These are phyloP conservation scores for Alternaria triticina DNA, from an alignment of 2,329 filamentous ascomycete genomes.

Conservation along the genomic window DNA sequence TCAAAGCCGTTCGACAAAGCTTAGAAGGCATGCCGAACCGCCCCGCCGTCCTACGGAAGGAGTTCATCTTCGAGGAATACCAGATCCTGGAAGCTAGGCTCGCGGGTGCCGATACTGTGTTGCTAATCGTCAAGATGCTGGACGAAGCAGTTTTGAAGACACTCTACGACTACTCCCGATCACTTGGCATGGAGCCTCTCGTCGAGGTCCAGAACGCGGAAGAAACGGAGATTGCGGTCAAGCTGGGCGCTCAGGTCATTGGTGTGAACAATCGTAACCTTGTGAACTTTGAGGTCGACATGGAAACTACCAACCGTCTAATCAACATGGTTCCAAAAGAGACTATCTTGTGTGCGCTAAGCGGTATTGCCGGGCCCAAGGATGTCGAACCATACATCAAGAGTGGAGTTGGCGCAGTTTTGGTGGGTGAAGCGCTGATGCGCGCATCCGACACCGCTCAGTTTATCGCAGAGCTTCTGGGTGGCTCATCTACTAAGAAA, in stretches of 20 bases:
- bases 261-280: constrained; percentile 98
- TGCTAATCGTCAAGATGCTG: constrained; percentile 98
- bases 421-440: constrained; percentile 97
- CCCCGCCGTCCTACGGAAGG: constrained; percentile 90
- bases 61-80: constrained; percentile 98
- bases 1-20: constrained; percentile 84
- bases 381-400: constrained; percentile 88
- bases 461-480: constrained; percentile 86
- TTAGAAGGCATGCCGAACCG: constrained; percentile 91
- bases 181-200: constrained; percentile 93
- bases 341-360: constrained; percentile 90
- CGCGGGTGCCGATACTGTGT: constrained; percentile 90
- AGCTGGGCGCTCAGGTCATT: constrained; percentile 87
- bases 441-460: constrained; percentile 78
- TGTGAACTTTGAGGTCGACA: constrained; percentile 94
- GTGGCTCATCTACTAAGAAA: constrained; percentile 51
- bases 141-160: constrained; percentile 73
- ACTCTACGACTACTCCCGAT: constrained; percentile 87
- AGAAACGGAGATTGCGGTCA: constrained; percentile 88
- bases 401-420: constrained; percentile 88
- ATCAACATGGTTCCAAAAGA: constrained; percentile 84
- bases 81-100: constrained; percentile 94
- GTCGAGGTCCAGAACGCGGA: constrained; percentile 95
- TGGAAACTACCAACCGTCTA: constrained; percentile 87
- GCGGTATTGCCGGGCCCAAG: constrained; percentile 86